Conservation (phyloP, 1,284 basidiomycete species). For the Stygiomarasmius scandens region DNA sequence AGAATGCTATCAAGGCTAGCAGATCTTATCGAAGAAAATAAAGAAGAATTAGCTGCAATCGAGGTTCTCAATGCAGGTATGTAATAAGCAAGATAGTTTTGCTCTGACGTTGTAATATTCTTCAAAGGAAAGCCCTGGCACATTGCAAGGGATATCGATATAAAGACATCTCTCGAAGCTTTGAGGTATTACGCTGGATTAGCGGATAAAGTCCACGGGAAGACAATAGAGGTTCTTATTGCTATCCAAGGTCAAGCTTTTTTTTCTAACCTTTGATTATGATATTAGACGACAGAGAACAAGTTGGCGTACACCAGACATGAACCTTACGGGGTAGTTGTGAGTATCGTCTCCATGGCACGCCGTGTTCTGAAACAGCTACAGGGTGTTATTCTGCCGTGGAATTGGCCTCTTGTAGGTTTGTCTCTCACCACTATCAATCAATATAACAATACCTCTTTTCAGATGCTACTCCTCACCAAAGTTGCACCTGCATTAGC, state of each 20-base stretch:
- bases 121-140: conserved; percentile 52
- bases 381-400: conserved; percentile 71
- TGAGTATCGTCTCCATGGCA: conserved; percentile 14
- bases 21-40: conserved; percentile 71
- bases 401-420: conserved; percentile 36
- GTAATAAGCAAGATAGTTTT: conserved; percentile 3
- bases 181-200: conserved; percentile 52
- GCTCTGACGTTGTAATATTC: not conserved
- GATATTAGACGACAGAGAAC: conserved; percentile 59
- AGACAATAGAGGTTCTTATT: conserved; percentile 54
- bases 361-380: not conserved
- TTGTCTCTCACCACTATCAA: not conserved
- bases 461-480: conserved; percentile 78
- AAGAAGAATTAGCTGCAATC: conserved; percentile 71
- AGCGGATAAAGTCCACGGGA: conserved; percentile 69
- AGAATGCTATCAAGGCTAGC: conserved; percentile 68
- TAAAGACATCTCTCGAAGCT: no score
- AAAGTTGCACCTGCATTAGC: conserved; percentile 85
- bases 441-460: no score
- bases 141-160: no score
- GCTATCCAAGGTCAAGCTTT: not conserved
- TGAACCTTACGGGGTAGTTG: conserved; percentile 85
- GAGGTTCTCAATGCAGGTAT: conserved; percentile 71
- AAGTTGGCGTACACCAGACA: conserved; percentile 79
- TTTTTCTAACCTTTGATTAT: not conserved